These are phyloP conservation scores for Silene uniflora DNA, from an alignment of 148 eudicot genomes.

Conservation along the genomic window DNA sequence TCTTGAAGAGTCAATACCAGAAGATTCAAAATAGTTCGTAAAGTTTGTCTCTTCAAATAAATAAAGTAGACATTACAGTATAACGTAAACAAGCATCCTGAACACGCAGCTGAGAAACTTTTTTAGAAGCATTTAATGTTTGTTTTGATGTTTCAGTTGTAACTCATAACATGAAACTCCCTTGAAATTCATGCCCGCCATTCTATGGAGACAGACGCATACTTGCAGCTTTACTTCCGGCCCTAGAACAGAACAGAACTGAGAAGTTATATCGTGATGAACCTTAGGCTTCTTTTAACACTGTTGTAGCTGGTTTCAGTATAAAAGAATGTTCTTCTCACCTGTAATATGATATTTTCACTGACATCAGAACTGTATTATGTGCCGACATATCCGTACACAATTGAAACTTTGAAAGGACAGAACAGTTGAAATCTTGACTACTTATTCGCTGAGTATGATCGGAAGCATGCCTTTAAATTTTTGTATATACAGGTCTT, in stretches of 20 bases:
- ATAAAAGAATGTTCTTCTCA: constrained; percentile 98
- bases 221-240: constrained; percentile 44
- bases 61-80: background rate
- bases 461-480: background rate
- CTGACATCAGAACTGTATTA: constrained; percentile 12
- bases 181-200: too few relatives aligned
- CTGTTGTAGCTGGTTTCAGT: constrained; percentile 71
- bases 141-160: constrained; percentile 83
- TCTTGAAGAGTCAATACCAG: constrained; percentile 95
- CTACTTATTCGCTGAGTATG: constrained; percentile 1
- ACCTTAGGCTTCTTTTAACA: constrained; percentile 44
- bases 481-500: background rate
- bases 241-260: constrained; percentile 27
- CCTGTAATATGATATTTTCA: constrained; percentile 55
- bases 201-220: constrained; percentile 42
- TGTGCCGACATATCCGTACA: constrained; percentile 1
- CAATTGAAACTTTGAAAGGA: background rate
- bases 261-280: constrained; percentile 29
- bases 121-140: constrained; percentile 41
- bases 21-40: constrained; percentile 24
- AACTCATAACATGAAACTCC: constrained; percentile 72
- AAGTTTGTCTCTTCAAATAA: background rate
- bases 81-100: constrained; percentile 43
- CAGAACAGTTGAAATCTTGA: background rate
- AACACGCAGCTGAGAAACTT: constrained; percentile 75